phyloP scores from a whole-genome alignment of 2,329 filamentous ascomycete genomes.

The Aspergillus floridensis region DNA sequence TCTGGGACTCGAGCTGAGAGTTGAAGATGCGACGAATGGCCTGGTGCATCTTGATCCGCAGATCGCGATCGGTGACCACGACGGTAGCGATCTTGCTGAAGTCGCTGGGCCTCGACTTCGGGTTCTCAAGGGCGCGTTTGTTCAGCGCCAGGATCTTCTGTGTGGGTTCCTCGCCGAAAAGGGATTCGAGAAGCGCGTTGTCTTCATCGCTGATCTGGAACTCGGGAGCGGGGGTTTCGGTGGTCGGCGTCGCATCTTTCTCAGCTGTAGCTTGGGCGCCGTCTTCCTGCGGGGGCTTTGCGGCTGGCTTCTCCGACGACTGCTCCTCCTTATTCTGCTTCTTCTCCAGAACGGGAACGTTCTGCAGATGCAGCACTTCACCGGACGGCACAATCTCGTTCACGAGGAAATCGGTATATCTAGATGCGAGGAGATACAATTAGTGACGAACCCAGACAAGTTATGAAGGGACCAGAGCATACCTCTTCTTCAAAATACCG shows the following conservation, averaged over 20 bases:
- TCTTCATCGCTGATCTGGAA: slow-evolving; percentile 47
- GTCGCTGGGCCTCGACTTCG: slow-evolving; percentile 55
- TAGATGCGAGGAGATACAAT: slow-evolving; percentile 25
- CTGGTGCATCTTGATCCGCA: slow-evolving; percentile 63
- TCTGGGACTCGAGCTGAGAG: slow-evolving; percentile 73
- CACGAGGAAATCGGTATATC: slow-evolving; percentile 89
- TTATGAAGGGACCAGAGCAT: background rate
- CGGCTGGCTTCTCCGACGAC: slow-evolving; percentile 9
- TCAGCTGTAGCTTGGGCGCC: slow-evolving; percentile 12
- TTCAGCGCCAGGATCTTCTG: slow-evolving; percentile 56
- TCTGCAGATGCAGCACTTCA: slow-evolving; percentile 68
- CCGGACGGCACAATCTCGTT: slow-evolving; percentile 81
- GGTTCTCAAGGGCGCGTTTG: slow-evolving; percentile 52
- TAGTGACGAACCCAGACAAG: background rate
- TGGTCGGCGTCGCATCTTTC: slow-evolving; percentile 12
- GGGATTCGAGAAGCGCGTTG: slow-evolving; percentile 40
- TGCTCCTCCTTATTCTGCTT: slow-evolving; percentile 13
- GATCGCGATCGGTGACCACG: slow-evolving; percentile 58
- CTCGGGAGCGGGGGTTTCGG: slow-evolving; percentile 17
- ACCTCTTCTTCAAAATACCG: slow-evolving; percentile 67
- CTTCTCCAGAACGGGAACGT: slow-evolving; percentile 35
- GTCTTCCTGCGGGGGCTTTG: slow-evolving; percentile 16
- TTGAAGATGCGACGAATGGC: slow-evolving; percentile 74
- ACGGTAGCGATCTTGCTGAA: slow-evolving; percentile 55
- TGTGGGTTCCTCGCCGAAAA: slow-evolving; percentile 53